Conservation (phyloP, 192 early-diverging fungal genomes). For the Umbelopsis sp. region DNA sequence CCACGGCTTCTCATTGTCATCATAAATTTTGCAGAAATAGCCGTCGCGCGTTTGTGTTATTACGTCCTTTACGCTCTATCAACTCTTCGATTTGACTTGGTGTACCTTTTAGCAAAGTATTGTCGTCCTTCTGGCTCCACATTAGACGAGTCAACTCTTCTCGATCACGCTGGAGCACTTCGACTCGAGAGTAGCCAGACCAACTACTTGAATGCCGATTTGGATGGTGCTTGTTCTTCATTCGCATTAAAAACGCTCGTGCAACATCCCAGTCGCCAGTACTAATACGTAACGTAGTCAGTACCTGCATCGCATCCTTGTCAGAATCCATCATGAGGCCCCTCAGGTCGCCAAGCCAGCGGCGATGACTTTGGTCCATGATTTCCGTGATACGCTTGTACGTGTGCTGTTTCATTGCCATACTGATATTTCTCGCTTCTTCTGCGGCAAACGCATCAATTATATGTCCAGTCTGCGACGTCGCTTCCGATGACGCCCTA, state of each 20-base stretch:
- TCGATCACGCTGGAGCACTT: background rate
- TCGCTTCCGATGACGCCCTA: too few relatives aligned
- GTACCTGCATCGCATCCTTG: background rate
- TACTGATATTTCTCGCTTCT: background rate
- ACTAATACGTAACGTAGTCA: background rate
- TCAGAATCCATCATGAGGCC: conserved; percentile 9
- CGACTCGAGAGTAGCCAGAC: background rate
- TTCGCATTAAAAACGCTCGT: background rate
- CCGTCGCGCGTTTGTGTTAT: background rate
- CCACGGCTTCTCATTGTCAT: background rate
- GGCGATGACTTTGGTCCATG: background rate
- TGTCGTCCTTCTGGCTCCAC: background rate
- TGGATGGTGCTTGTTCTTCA: background rate
- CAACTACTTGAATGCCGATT: background rate
- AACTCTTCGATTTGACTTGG: background rate
- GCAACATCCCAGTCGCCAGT: conserved; percentile 2
- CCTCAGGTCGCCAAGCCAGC: background rate
- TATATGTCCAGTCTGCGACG: background rate
- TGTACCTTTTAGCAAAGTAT: background rate
- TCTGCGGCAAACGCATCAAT: background rate
- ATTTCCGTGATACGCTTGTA: background rate
- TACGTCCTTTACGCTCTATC: background rate
- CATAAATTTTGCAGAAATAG: background rate
- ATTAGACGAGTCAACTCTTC: conserved; percentile 3
- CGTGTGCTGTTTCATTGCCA: background rate